phyloP scores from a whole-genome alignment of 805 yeast genomes.

The Kodamaea restingae region DNA sequence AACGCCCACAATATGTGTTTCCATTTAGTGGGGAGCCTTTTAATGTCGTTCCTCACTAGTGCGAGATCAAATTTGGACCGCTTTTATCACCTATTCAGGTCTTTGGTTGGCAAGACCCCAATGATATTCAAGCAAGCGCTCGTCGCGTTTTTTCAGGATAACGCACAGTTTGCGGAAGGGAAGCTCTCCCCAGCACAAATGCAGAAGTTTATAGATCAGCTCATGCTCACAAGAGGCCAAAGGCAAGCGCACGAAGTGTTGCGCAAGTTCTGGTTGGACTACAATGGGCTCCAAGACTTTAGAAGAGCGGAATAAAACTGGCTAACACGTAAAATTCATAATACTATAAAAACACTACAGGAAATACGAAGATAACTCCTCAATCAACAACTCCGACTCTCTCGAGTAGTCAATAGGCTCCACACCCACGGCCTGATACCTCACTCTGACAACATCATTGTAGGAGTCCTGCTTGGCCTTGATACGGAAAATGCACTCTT shows the following conservation, averaged over 20 bases:
- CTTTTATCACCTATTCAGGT: constrained; percentile 50
- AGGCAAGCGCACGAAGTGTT: constrained; percentile 56
- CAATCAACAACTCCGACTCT: constrained; percentile 58
- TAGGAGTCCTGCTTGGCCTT: constrained; percentile 82
- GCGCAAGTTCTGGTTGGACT: constrained; percentile 61
- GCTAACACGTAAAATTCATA: constrained; percentile 17
- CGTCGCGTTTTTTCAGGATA: constrained; percentile 5
- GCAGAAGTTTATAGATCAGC: constrained; percentile 44
- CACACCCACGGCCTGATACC: constrained; percentile 63
- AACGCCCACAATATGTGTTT: constrained; percentile 19
- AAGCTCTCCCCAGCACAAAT: constrained; percentile 3
- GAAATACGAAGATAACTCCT: constrained; percentile 35
- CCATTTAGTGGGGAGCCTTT: constrained; percentile 24
- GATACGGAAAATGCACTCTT: constrained; percentile 69
- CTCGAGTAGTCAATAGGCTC: constrained; percentile 50
- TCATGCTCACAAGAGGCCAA: constrained; percentile 62
- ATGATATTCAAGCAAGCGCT: constrained; percentile 38
- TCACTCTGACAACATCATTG: constrained; percentile 70
- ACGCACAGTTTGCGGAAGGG: constrained; percentile 4
- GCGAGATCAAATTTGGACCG: constrained; percentile 59
- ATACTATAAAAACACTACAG: constrained; percentile 19
- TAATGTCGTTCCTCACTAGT: constrained; percentile 34
- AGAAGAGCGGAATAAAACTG: not conserved
- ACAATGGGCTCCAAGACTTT: constrained; percentile 49
- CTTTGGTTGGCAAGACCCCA: constrained; percentile 45